Conservation (phyloP, 441 rosid genomes). For the Macaranga tanarius region DNA sequence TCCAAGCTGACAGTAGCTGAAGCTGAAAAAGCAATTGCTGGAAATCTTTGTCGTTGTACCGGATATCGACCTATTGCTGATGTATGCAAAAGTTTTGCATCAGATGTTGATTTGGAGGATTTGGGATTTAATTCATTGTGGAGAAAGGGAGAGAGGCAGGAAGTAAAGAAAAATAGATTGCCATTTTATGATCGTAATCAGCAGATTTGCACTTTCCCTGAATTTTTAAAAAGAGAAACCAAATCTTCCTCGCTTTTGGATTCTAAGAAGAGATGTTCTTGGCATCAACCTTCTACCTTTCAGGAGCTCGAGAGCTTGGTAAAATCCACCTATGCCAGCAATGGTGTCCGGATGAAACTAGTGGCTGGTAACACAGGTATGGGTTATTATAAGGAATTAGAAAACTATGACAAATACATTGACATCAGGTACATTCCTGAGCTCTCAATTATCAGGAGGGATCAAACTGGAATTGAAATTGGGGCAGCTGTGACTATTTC, state of each 20-base stretch:
- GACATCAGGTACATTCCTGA: constrained; percentile 56
- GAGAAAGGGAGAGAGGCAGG: constrained; percentile 52
- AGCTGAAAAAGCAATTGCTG: constrained; percentile 71
- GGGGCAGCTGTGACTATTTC: constrained; percentile 83
- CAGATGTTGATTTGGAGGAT: constrained; percentile 82
- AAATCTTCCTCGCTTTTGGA: constrained; percentile 33
- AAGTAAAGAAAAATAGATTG: constrained; percentile 38
- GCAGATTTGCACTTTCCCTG: constrained; percentile 48
- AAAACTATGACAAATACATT: constrained; percentile 43
- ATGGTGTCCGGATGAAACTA: constrained; percentile 38
- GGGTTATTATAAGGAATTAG: constrained; percentile 69
- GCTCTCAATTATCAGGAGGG: constrained; percentile 45
- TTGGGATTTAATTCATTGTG: constrained; percentile 76
- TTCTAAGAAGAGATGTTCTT: constrained; percentile 31
- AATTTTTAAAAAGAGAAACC: constrained; percentile 55
- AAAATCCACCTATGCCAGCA: constrained; percentile 28
- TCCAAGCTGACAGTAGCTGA: constrained; percentile 63
- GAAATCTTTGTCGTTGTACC: constrained; percentile 91
- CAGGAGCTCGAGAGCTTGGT: constrained; percentile 50
- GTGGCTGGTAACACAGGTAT: constrained; percentile 72
- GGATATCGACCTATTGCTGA: constrained; percentile 91
- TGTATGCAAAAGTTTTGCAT: constrained; percentile 86
- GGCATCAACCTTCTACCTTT: constrained; percentile 57
- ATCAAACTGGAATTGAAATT: constrained; percentile 50
- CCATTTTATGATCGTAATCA: constrained; percentile 37